A percentile compares a stretch with the other conserved stretches of the same genome.
phyloP scores from a whole-genome alignment of 75 land plant genomes.

The Pinus taeda region DNA sequence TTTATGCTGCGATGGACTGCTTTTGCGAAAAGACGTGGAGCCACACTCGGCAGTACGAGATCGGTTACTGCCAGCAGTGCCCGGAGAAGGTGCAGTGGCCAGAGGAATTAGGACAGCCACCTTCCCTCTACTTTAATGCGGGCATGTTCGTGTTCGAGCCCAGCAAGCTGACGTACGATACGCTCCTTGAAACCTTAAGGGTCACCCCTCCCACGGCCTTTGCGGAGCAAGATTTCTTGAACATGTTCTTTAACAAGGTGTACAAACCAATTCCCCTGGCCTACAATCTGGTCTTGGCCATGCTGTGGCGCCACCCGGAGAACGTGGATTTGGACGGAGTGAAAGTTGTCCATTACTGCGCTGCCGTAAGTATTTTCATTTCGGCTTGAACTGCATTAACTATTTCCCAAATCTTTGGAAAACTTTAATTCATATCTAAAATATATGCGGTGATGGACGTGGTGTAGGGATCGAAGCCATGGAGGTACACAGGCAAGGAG shows the following conservation, averaged over 20 bases:
- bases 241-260: constrained; percentile 61
- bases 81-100: constrained; percentile 63
- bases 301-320: constrained; percentile 82
- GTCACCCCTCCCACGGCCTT: constrained; percentile 34
- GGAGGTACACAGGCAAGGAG: constrained; percentile 58
- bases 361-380: constrained; percentile 44
- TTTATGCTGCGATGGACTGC: constrained; percentile 76
- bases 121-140: constrained; percentile 73
- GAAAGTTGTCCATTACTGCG: constrained; percentile 84
- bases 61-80: constrained; percentile 82
- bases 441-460: background rate
- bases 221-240: constrained; percentile 74
- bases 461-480: constrained; percentile 54
- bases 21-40: constrained; percentile 84
- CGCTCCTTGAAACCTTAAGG: constrained; percentile 23
- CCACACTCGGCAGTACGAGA: constrained; percentile 61
- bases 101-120: constrained; percentile 36
- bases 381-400: background rate
- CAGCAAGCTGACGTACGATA: constrained; percentile 29
- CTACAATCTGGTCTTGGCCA: constrained; percentile 66
- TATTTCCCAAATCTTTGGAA: background rate
- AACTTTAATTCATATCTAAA: background rate
- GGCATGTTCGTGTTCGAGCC: constrained; percentile 80
- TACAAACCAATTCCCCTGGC: constrained; percentile 62
- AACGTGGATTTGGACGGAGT: constrained; percentile 60